A percentile compares a stretch with the other conserved stretches of the same genome.
phyloP scores from a whole-genome alignment of 352 stramenopile species.

The Peronospora destructor region DNA sequence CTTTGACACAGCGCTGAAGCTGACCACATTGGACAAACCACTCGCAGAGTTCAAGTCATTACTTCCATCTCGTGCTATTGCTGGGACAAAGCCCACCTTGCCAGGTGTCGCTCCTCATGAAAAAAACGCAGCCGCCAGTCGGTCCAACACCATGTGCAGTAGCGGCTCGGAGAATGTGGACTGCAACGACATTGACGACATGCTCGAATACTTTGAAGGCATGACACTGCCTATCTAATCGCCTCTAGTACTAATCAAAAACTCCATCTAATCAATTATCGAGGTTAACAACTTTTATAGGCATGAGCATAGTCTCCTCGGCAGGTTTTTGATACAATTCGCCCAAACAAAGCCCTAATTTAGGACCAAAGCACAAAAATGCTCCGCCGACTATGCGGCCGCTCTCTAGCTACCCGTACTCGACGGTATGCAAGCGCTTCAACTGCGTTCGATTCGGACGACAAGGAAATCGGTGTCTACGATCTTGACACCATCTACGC shows the following conservation, averaged over 20 bases:
- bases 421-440: constrained; percentile 12
- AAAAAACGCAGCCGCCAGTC: constrained; percentile 3
- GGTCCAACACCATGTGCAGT: constrained; percentile 18
- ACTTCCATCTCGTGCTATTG: neutral
- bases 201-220: constrained; percentile 72
- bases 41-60: constrained; percentile 6
- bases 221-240: constrained; percentile 49
- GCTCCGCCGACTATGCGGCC: constrained; percentile 8
- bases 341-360: constrained; percentile 7
- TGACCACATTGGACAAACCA: constrained; percentile 16
- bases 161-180: constrained; percentile 32
- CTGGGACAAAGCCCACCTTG: constrained; percentile 1
- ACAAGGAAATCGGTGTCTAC: constrained; percentile 8
- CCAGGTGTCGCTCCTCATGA: constrained; percentile 1
- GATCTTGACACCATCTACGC: constrained; percentile 88
- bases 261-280: neutral
- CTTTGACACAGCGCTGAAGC: constrained; percentile 17
- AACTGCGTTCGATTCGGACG: neutral
- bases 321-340: constrained; percentile 5
- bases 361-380: neutral
- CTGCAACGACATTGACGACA: constrained; percentile 53
- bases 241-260: neutral
- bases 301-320: neutral
- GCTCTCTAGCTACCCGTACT: constrained; percentile 5
- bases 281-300: constrained; percentile 2